Evolutionary conservation across 208 protist genomes (phyloP).

Genomic region (Trypanosoma vivax): DNA sequence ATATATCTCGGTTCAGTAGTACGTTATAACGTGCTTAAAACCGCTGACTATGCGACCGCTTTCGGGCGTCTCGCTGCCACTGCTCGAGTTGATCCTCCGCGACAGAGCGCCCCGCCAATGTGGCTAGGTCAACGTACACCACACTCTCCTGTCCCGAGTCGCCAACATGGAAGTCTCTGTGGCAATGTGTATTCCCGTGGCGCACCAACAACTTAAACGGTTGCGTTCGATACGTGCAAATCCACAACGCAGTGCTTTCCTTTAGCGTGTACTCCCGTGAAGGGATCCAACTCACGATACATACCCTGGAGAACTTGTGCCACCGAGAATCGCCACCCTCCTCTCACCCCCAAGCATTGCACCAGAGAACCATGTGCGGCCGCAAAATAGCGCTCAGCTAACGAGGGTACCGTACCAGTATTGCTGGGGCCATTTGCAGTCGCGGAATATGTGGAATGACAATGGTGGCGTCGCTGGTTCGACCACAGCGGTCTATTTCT

Average conservation of each 20-base stretch:
- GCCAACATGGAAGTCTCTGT: background rate
- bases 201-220: constrained; percentile 3
- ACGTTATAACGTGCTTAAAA: no score
- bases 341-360: constrained; percentile 14
- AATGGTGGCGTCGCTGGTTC: no score
- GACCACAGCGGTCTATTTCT: no score
- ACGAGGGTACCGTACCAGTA: background rate
- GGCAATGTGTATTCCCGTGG: background rate
- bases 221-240: constrained; percentile 18
- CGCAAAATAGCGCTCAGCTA: constrained; percentile 23
- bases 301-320: constrained; percentile 46
- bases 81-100: constrained; percentile 44
- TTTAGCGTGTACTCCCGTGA: constrained; percentile 29
- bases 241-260: constrained; percentile 36
- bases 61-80: constrained; percentile 40
- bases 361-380: constrained; percentile 55
- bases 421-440: background rate
- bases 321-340: constrained; percentile 26
- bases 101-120: constrained; percentile 14
- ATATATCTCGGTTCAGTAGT: no score
- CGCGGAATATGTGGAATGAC: background rate
- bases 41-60: constrained; percentile 32
- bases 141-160: background rate
- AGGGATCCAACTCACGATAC: constrained; percentile 33
- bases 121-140: background rate